phyloP scores from a whole-genome alignment of 768 basidiomycete species.

The Mycena crocata region DNA sequence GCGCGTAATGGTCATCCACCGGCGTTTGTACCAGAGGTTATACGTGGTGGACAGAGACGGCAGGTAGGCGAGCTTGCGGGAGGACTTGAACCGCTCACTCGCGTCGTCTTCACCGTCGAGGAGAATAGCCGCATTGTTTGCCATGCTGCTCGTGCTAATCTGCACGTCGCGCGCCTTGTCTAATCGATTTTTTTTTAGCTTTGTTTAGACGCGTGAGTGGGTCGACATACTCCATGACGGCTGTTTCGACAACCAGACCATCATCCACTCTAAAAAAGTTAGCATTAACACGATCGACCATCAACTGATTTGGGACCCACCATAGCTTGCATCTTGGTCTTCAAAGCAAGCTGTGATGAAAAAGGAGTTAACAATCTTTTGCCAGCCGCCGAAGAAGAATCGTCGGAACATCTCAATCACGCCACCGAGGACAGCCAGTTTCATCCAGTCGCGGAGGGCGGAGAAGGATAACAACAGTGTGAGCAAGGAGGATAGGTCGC shows the following conservation, averaged over 20 bases:
- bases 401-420: slow-evolving; percentile 62
- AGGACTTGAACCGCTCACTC: slow-evolving; percentile 25
- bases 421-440: slow-evolving; percentile 64
- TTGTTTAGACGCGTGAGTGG: neutral
- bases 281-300: neutral
- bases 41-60: slow-evolving; percentile 45
- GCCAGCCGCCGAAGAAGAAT: slow-evolving; percentile 49
- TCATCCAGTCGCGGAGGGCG: slow-evolving; percentile 62
- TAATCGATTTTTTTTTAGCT: slow-evolving; percentile 34
- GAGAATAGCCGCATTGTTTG: slow-evolving; percentile 38
- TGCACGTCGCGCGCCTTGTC: slow-evolving; percentile 59
- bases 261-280: slow-evolving; percentile 61
- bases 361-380: slow-evolving; percentile 53
- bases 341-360: slow-evolving; percentile 65
- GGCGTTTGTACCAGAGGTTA: slow-evolving; percentile 51
- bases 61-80: slow-evolving; percentile 44
- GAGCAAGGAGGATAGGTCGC: slow-evolving; percentile 30
- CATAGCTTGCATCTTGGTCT: slow-evolving; percentile 43
- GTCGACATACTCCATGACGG: slow-evolving; percentile 62
- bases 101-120: slow-evolving; percentile 43
- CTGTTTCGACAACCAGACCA: slow-evolving; percentile 68
- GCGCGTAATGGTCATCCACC: slow-evolving; percentile 42
- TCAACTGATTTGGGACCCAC: slow-evolving; percentile 27
- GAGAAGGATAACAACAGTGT: slow-evolving; percentile 49
- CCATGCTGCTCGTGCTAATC: slow-evolving; percentile 53